Evolutionary conservation across 768 basidiomycete genomes (phyloP), one percentile per base, ranked within the genome.

Genomic region (Xerocomus spinulosus): DNA sequence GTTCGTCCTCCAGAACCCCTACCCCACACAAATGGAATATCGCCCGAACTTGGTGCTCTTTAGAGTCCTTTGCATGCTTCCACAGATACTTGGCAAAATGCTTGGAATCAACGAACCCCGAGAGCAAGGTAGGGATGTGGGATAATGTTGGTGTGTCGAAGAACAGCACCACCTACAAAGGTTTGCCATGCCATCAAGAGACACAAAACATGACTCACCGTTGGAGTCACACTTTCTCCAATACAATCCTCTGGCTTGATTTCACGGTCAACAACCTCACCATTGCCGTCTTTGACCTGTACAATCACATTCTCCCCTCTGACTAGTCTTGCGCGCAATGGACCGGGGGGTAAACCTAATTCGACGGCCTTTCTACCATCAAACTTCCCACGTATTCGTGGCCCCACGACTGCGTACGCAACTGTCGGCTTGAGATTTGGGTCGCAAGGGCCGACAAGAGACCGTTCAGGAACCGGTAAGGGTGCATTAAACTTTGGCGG

Each of bases 1-100:
- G 68, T 30, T 72, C 61, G 56, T 93, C 80, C 59, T 83, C 80
- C 28, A 90, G 62, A 9, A 96, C 87, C 12, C 71, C 77, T 1
- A 77, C 69, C 1, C 89, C 87, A 52, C 84, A 79, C 4, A 89
- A 67, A 60, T 95, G 91, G 55, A 85, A 85, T 38, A 85, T 70
- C 15, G 72, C 72, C 17, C 37, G 21, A 62, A 85, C 70, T 13
- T 62, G 67, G 48, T 76, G 70, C 20, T 78, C 71, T 48, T 73
- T 64, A 3, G 61, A 59, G 34, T 72, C 63, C 42, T 72, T 62
- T 24, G 69, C 67, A 18, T 62, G 57, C 40, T 72, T 66, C 41
- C 78, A 76, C 23, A 74, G 68, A 47, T 82, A 76, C 49, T 67
- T 67, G 3, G 74, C 54, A 56, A 79, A 83, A 55, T 76, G 76